These are phyloP conservation scores for Leccinum huronense DNA, from an alignment of 1,284 basidiomycete species.

Conservation along the genomic window DNA sequence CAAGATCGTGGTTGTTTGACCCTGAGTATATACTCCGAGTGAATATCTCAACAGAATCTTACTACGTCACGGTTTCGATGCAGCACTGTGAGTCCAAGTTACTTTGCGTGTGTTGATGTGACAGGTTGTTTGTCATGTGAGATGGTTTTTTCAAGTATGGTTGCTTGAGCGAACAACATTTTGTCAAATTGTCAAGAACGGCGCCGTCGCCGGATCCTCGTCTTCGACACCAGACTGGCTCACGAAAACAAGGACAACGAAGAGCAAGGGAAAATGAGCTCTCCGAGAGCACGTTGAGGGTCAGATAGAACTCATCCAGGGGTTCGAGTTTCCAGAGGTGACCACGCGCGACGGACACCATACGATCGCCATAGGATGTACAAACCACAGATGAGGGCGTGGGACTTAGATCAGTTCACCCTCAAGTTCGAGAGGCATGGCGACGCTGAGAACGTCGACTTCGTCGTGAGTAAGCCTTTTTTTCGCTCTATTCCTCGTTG, in stretches of 20 bases:
- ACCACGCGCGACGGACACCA: slow-evolving; percentile 92
- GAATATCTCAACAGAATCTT: slow-evolving; percentile 21
- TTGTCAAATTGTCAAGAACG: slow-evolving; percentile 31
- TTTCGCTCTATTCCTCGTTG: neutral
- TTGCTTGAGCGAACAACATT: neutral
- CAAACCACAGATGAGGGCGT: slow-evolving; percentile 96
- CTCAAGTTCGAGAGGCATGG: slow-evolving; percentile 97
- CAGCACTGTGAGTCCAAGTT: neutral
- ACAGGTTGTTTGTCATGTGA: slow-evolving; percentile 22
- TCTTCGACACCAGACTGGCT: slow-evolving; percentile 89
- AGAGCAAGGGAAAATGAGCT: slow-evolving; percentile 56
- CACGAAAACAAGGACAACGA: slow-evolving; percentile 63
- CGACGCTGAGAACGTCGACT: slow-evolving; percentile 97
- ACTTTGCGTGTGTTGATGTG: neutral
- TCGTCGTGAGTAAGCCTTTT: slow-evolving; percentile 74
- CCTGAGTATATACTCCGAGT: slow-evolving; percentile 18
- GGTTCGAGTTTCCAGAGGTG: slow-evolving; percentile 97
- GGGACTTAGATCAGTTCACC: slow-evolving; percentile 91
- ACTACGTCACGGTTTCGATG: slow-evolving; percentile 8
- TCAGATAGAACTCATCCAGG: slow-evolving; percentile 86
- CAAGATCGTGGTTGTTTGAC: slow-evolving; percentile 11
- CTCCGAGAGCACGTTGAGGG: slow-evolving; percentile 70
- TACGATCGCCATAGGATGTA: slow-evolving; percentile 96
- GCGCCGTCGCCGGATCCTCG: slow-evolving; percentile 77
- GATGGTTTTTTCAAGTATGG: neutral